phyloP scores from a whole-genome alignment of 768 basidiomycete species.

The Gloeopeniophorella convolvens region DNA sequence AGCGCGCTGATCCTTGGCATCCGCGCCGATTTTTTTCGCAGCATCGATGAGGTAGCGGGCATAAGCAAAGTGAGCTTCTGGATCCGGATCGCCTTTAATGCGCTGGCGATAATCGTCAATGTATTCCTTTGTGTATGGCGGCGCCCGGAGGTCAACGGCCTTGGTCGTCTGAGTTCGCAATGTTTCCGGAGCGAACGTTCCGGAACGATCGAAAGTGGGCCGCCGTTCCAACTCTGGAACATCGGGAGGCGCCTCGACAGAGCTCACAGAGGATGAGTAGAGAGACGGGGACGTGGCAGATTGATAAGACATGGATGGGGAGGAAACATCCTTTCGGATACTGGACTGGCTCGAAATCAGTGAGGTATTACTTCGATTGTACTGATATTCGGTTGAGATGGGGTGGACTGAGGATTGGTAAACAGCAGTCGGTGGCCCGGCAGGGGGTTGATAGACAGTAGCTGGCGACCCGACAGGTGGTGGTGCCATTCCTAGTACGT shows the following conservation, averaged over 20 bases:
- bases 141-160: constrained; percentile 73
- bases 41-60: constrained; percentile 99
- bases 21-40: constrained; percentile 79
- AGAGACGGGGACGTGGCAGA: background rate
- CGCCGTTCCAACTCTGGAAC: constrained; percentile 52
- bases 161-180: constrained; percentile 64
- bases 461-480: constrained; percentile 36
- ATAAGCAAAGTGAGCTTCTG: constrained; percentile 95
- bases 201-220: constrained; percentile 49
- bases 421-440: constrained; percentile 9
- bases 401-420: constrained; percentile 3
- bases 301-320: background rate
- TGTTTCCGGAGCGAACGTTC: constrained; percentile 48
- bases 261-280: constrained; percentile 20
- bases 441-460: constrained; percentile 18
- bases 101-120: constrained; percentile 97
- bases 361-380: constrained; percentile 1
- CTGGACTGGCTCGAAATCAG: constrained; percentile 17
- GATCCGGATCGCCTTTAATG: constrained; percentile 96
- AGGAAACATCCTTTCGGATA: constrained; percentile 1
- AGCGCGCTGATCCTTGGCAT: constrained; percentile 68
- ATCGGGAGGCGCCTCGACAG: constrained; percentile 21
- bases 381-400: constrained; percentile 9
- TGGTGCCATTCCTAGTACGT: constrained; percentile 72
- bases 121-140: constrained; percentile 91